Evolutionary conservation across 306 rosid species (phyloP), one percentile per base, ranked within the genome.

Genomic region (Malus sieversii): DNA sequence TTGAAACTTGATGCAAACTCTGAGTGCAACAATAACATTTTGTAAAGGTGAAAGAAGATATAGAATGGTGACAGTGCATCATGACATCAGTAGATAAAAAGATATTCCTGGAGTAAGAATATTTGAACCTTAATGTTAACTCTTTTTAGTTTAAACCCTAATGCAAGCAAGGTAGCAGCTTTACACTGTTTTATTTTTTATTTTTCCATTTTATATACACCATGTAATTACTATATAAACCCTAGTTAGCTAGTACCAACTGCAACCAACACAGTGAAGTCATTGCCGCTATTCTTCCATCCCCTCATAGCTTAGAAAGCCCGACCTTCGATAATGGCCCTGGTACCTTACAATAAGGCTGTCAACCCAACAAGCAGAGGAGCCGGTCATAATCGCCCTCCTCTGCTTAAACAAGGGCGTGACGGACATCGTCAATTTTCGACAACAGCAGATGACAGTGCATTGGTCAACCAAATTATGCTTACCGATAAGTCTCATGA

Each of bases 31-130:
- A 16, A 13, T 19, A 35, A 6, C 42, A 35, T 7, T 35, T 35
- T 35, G 42, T 6, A 35, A 35, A 35, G 42, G 42, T 35, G 42
- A 35, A 6, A 35, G 42, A 35, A 35, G 42, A 35, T 35, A 35
- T 2, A 35, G 42, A 35, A 35, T 35, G 42, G 9, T 35, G 42
- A 35, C 42, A 35, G 45, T 61, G 68, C 15, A 8, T 25, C 70
- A 74, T 40, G 14, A 61, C 6, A 13, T 3, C 45, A 20, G 35
- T 29, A 9, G 4, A 5, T 11, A 12, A 27, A 27, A 44, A 18
- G 27, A 67, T 42, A 74, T 74, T 25, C 77, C 70, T 74, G 60
- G 77, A 74, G 77, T 74, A 74, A 18, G 70, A 61, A 73, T 61
- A 44, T 61, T 33, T 48, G 62, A 35, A 35, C 42, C 42, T 35